These are phyloP conservation scores for Citrus glauca DNA, from an alignment of 345 rosid genomes.

Conservation along the genomic window DNA sequence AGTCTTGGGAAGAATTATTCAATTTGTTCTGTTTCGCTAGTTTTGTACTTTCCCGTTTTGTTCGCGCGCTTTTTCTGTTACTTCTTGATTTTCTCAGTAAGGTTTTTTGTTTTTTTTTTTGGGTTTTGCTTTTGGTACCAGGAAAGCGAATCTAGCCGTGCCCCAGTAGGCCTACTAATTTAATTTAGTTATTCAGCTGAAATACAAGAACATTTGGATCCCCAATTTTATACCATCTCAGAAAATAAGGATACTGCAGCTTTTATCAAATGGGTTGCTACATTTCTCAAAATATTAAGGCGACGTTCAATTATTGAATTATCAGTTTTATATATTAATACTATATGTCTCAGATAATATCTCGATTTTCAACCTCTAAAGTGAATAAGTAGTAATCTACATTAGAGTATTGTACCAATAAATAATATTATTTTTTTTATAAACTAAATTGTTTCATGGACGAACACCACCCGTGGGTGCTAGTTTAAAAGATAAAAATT, in stretches of 20 bases:
- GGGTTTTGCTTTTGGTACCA: no score
- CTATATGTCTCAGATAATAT: no score
- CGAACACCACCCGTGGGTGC: no score
- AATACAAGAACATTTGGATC: neutral
- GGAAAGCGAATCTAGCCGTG: neutral
- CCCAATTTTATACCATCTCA: neutral
- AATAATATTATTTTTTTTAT: no score
- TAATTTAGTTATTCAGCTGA: no score
- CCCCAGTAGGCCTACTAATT: neutral
- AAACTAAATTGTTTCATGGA: no score
- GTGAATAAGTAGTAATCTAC: no score
- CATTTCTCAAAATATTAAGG: no score
- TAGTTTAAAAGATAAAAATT: no score
- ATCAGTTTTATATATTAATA: no score
- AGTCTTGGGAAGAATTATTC: neutral
- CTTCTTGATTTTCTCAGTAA: neutral
- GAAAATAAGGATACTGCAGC: neutral
- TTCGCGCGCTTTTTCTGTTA: conserved; percentile 11
- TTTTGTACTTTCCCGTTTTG: neutral
- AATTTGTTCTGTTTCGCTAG: conserved; percentile 1
- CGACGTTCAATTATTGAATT: neutral
- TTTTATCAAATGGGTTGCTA: neutral
- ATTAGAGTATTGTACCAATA: no score
- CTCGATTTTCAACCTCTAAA: neutral
- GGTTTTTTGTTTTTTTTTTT: neutral